phyloP scores from a whole-genome alignment of 306 rosid genomes.

The Comarum palustre region DNA sequence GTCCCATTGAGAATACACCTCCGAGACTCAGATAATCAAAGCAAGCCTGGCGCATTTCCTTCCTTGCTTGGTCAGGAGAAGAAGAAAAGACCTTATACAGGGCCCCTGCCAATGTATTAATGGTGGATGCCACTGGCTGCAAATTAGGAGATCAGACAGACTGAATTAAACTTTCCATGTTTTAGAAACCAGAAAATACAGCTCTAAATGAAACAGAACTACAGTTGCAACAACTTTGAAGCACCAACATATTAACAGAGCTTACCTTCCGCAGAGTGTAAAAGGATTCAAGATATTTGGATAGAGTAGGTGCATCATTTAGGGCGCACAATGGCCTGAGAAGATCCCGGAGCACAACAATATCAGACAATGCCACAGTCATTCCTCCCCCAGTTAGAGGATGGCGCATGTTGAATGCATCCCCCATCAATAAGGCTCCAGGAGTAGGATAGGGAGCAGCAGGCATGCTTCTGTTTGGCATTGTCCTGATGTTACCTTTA shows the following conservation, averaged over 20 bases:
- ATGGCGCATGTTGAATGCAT: constrained; percentile 98
- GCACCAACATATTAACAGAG: not conserved
- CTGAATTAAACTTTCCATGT: not conserved
- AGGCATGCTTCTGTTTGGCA: constrained; percentile 98
- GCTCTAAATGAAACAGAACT: not conserved
- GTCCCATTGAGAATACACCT: constrained; percentile 77
- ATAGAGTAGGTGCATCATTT: constrained; percentile 67
- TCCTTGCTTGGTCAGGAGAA: constrained; percentile 87
- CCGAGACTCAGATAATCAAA: constrained; percentile 91
- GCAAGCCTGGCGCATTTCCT: constrained; percentile 97
- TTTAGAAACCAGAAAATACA: not conserved
- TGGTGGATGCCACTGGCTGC: constrained; percentile 98
- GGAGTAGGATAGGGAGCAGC: constrained; percentile 90
- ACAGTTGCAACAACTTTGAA: not conserved
- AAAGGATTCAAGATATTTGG: constrained; percentile 85
- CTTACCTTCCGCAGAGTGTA: constrained; percentile 82
- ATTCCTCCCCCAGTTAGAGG: constrained; percentile 96
- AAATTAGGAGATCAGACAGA: constrained; percentile 17
- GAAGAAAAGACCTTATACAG: constrained; percentile 91
- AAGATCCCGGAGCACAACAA: constrained; percentile 81
- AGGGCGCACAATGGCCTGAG: constrained; percentile 72
- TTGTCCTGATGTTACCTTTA: constrained; percentile 77
- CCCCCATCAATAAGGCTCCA: constrained; percentile 93
- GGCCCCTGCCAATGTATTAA: constrained; percentile 93
- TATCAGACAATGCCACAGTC: constrained; percentile 91